A percentile compares a stretch with the other conserved stretches of the same genome.
Conservation (phyloP, 495 filamentous ascomycete genomes). For the Trypethelium eluteriae region DNA sequence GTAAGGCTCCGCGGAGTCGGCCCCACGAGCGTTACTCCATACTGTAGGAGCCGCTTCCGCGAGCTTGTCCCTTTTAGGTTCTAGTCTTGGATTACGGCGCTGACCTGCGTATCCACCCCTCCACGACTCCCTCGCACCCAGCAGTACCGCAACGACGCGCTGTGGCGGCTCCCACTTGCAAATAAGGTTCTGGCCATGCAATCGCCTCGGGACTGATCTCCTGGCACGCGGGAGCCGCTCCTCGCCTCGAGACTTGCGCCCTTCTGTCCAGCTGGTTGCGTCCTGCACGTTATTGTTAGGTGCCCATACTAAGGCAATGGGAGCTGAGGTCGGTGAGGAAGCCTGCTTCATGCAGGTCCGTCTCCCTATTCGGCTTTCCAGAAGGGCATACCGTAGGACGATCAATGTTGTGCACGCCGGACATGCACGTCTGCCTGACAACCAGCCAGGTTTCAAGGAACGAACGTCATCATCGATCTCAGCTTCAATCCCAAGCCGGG, state of each 20-base stretch:
- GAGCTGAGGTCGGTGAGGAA: not conserved
- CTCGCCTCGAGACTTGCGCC: not conserved
- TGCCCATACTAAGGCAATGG: not conserved
- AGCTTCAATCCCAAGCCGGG: too few relatives aligned
- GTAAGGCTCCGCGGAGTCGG: too few relatives aligned
- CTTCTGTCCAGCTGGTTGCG: not conserved
- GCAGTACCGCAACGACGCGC: too few relatives aligned
- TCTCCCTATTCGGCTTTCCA: not conserved
- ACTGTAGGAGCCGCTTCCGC: constrained; percentile 1
- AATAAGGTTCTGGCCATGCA: not conserved
- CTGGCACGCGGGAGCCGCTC: too few relatives aligned
- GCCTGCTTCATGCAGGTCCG: constrained; percentile 5
- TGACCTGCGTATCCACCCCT: not conserved
- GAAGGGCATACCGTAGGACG: not conserved
- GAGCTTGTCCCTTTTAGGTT: not conserved
- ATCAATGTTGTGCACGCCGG: not conserved
- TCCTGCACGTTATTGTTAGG: not conserved
- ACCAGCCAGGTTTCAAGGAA: not conserved
- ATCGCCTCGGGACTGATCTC: not conserved
- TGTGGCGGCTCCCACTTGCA: not conserved
- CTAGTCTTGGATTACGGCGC: not conserved
- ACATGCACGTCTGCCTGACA: not conserved
- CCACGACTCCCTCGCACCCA: not conserved
- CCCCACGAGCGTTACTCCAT: too few relatives aligned
- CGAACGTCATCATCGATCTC: not conserved